Evolutionary conservation across 2,329 filamentous ascomycete genomes (phyloP), one percentile per base, ranked within the genome.

Genomic region (Rhytidhysteron rufulum): DNA sequence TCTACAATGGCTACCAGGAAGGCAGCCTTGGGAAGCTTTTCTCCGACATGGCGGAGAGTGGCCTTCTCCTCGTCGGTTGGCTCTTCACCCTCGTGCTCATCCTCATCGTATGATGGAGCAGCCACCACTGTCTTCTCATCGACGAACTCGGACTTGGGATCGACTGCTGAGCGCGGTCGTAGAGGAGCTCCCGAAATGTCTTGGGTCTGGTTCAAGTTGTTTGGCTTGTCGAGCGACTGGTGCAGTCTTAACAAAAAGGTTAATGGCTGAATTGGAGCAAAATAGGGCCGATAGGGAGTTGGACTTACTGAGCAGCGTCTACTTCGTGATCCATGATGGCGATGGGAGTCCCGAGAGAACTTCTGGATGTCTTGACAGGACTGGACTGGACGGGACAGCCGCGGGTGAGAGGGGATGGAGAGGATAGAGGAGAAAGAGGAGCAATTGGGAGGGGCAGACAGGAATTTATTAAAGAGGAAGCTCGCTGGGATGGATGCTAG

Each of bases 1-100:
- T 74, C 72, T 36, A 74, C 69, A 19, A 73, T 51, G n/a, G 71
- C 71, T 37, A 75, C 67, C 15, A 74, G 49, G 49, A 71, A 74
- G 19, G 71, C 70, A 17, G 65, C 62, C 50, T 65, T 67, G 32
- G 71, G 71, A 4, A 74, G 57, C 32, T 63, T 62, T 51, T 74
- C 71, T 33, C 69, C 66, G n/a, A 74, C 63, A 42, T 67, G 66
- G 39, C 70, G 58, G 19, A 74, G 58, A 1, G 65, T 69, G 30
- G 50, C 54, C 45, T 61, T 61, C 47, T 74, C 71, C 22, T 68
- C 62, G 4, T 65, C 64, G 16, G 63, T 69, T 2, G 70, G 71
- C 43, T 59, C 57, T n/a, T 65, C 51, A 20, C 58, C 62, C 21
- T 52, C 53, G 13, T 51, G 50, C 29, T 63, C 58, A 9, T 62